Evolutionary conservation across 2,329 filamentous ascomycete genomes (phyloP).

Genomic region (Onygena corvina): DNA sequence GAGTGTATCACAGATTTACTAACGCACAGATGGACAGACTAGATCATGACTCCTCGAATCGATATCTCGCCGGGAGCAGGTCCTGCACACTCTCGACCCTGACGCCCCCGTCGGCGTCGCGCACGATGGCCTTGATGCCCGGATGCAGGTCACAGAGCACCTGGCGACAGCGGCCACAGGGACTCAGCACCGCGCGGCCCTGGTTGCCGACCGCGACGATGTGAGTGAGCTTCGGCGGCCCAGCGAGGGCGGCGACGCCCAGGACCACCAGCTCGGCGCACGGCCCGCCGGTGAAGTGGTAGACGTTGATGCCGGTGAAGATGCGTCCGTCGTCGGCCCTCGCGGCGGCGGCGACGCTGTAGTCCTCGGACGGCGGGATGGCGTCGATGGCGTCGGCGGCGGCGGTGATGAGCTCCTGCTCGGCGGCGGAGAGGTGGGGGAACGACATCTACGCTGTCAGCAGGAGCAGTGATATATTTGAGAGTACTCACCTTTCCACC

Average conservation of each 20-base stretch:
- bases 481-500: neutral
- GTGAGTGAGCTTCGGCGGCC: constrained; percentile 16
- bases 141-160: constrained; percentile 21
- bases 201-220: constrained; percentile 21
- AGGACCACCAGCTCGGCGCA: constrained; percentile 23
- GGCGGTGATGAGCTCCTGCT: constrained; percentile 15
- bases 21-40: no score
- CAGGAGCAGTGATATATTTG: neutral
- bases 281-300: constrained; percentile 23
- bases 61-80: constrained; percentile 12
- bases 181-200: constrained; percentile 18
- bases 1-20: no score
- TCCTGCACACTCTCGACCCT: constrained; percentile 9
- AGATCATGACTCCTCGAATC: no score
- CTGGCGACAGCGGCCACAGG: constrained; percentile 23
- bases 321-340: constrained; percentile 16
- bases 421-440: constrained; percentile 11
- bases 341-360: constrained; percentile 19
- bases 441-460: neutral
- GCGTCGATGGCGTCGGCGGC: constrained; percentile 17
- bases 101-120: constrained; percentile 8
- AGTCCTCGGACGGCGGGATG: constrained; percentile 18
- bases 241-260: constrained; percentile 20
- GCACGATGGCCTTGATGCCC: constrained; percentile 19
- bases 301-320: constrained; percentile 22